Evolutionary conservation across 1,139 yeast genomes (phyloP).

Genomic region (Sugiyamaella sp.): DNA sequence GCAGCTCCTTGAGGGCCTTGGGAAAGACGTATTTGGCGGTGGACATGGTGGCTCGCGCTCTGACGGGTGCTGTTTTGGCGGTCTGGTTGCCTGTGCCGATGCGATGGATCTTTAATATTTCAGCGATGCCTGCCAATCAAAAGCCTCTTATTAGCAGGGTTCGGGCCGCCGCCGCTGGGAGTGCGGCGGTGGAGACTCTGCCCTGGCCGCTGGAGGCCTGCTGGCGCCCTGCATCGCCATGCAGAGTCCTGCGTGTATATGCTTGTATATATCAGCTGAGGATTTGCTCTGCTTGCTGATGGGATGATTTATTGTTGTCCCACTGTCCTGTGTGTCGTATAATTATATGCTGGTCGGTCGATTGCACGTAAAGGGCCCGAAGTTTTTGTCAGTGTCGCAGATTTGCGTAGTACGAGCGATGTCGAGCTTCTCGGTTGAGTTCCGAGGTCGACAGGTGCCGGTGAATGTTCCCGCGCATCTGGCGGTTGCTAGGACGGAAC

Average conservation of each 20-base stretch:
- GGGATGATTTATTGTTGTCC: no score
- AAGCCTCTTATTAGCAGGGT: constrained; percentile 15
- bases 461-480: constrained; percentile 25
- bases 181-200: background rate
- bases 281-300: no score
- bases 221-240: no score
- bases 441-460: constrained; percentile 20
- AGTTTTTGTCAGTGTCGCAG: background rate
- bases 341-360: no score
- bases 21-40: constrained; percentile 61
- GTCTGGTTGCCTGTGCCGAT: background rate
- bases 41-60: constrained; percentile 41
- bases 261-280: no score
- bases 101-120: constrained; percentile 4
- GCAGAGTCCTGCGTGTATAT: no score
- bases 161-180: constrained; percentile 1
- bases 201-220: background rate
- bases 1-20: constrained; percentile 67
- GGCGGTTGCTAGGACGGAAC: constrained; percentile 17
- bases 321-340: no score
- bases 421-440: constrained; percentile 3
- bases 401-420: background rate
- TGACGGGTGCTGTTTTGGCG: background rate
- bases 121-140: constrained; percentile 10
- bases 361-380: no score